Conservation (phyloP, 2,329 filamentous ascomycete species). For the Chaetomium sp. region DNA sequence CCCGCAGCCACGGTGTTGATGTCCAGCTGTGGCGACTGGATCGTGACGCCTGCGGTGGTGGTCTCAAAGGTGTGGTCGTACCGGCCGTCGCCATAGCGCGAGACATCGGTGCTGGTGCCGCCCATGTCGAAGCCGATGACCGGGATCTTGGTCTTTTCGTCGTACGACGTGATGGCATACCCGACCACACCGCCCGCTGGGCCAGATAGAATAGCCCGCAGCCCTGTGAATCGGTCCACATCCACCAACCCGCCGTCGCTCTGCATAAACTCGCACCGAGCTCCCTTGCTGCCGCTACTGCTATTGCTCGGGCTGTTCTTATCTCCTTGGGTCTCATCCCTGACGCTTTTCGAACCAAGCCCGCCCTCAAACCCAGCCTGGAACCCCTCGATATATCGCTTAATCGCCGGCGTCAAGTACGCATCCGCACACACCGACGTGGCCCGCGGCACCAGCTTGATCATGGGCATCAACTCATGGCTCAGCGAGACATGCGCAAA, state of each 20-base stretch:
- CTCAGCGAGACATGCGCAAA: constrained; percentile 77
- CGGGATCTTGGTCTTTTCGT: constrained; percentile 70
- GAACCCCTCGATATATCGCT: constrained; percentile 69
- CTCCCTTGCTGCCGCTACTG: constrained; percentile 58
- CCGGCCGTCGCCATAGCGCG: constrained; percentile 73
- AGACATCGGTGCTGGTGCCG: constrained; percentile 87
- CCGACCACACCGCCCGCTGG: constrained; percentile 92
- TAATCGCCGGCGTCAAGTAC: constrained; percentile 72
- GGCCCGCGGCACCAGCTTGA: constrained; percentile 69
- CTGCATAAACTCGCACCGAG: constrained; percentile 93
- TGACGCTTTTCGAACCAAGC: constrained; percentile 68
- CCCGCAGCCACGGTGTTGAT: constrained; percentile 94
- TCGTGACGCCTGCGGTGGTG: constrained; percentile 87
- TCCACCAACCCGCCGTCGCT: constrained; percentile 70
- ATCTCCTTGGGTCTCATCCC: constrained; percentile 24
- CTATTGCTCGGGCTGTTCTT: constrained; percentile 39
- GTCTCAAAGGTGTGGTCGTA: constrained; percentile 95
- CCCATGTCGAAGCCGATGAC: constrained; percentile 97
- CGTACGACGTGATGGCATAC: constrained; percentile 86
- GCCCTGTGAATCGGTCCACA: constrained; percentile 73
- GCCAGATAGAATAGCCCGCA: constrained; percentile 80
- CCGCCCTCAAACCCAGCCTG: constrained; percentile 74
- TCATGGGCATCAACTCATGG: constrained; percentile 84
- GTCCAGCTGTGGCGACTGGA: constrained; percentile 85
- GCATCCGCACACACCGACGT: constrained; percentile 75